Percentiles rank a stretch among this genome's conserved stretches.
Conservation (phyloP, 306 rosid genomes). For the Quercus suber region DNA sequence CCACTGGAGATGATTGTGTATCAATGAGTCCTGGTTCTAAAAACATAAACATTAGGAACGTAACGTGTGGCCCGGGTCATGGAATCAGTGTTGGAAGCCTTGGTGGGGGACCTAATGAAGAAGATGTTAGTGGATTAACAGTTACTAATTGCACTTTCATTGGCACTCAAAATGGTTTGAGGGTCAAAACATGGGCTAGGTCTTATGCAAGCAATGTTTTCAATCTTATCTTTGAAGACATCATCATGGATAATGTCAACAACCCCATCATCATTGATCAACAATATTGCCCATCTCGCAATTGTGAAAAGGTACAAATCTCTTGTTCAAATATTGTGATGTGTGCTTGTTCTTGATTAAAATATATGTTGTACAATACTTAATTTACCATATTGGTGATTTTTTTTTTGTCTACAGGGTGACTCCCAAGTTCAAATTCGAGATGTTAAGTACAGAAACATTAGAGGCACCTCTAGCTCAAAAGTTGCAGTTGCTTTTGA, state of each 20-base stretch:
- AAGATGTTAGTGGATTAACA: no score
- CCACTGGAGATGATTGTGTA: constrained; percentile 34
- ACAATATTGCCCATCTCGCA: constrained; percentile 24
- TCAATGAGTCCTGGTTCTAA: constrained; percentile 18
- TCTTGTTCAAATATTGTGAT: neutral
- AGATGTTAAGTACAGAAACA: constrained; percentile 17
- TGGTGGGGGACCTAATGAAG: neutral
- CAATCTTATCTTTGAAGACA: constrained; percentile 12
- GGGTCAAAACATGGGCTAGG: constrained; percentile 36
- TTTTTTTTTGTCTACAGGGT: neutral
- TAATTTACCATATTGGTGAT: neutral
- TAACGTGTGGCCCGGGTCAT: constrained; percentile 38
- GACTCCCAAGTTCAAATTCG: constrained; percentile 11
- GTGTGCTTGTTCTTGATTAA: no score
- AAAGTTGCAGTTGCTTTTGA: constrained; percentile 5
- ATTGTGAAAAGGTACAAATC: constrained; percentile 15
- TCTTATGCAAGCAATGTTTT: constrained; percentile 6
- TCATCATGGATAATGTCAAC: constrained; percentile 4
- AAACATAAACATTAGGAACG: neutral
- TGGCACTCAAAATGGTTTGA: constrained; percentile 35
- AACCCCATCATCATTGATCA: constrained; percentile 45
- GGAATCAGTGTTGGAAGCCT: constrained; percentile 46
- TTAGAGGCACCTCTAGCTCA: constrained; percentile 25
- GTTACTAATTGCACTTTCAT: constrained; percentile 13
- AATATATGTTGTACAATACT: neutral